Base-by-base conservation (phyloP, 345 rosid species). In the Geranium brycei region DNA sequence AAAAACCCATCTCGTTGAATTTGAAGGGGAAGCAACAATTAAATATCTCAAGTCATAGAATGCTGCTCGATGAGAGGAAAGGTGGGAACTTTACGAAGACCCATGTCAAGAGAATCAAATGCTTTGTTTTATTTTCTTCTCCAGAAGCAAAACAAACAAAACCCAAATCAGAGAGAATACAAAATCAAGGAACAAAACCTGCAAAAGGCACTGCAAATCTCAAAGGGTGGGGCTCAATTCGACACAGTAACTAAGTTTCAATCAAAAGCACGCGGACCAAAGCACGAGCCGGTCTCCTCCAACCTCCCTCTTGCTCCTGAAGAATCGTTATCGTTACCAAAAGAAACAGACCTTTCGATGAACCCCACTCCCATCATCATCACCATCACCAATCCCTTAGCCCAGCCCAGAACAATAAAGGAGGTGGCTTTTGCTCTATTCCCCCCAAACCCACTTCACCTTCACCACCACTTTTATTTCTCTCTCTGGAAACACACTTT, bases 221-320 rank as follows among this genome's bases (percentile, higher is more conserved):
- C 18, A 65, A 63, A 69, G 80, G 69, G 87, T 86, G 81, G 75
- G 82, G 75, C 66, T 66, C 31, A 64, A 61, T 59, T 12, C 69
- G 57, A 59, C 17, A 65, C 57, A 67, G n/a, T 58, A 73, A 66
- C 66, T 28, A 66, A 66, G 72, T 65, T 58, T 73, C 80, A 73
- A 79, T 76, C 79, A 75, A 69, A 85, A 74, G 82, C 85, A 80
- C 87, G 81, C 83, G 61, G 53, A 74, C 65, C 87, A 64, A 80
- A 72, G 79, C 75, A 75, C 31, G 68, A 63, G 28, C 28, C 28
- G 28, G 28, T 23, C 28, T 23, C 28, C 28, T 23, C 28, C 28
- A 35, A 4, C 41, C 41, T 35, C 41, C 41, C 10, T 7, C 41
- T 35, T 23, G 28, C 28, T 23, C 28, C 28, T 23, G 28, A 23